Conservation (phyloP, 2,329 filamentous ascomycete species). For the Aaosphaeria arxii region DNA sequence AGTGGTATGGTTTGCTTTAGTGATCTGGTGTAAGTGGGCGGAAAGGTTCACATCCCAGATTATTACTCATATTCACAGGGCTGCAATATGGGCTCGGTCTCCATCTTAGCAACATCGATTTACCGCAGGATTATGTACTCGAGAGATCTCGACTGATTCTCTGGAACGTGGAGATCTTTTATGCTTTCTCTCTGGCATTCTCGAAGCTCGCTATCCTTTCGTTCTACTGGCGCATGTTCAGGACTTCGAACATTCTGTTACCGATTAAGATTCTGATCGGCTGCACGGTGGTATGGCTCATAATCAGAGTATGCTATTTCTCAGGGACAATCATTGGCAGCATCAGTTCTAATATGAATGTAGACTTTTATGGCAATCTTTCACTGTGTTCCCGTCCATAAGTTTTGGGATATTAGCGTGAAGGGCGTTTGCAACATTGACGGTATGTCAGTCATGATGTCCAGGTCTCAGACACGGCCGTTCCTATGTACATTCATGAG, state of each 20-base stretch:
- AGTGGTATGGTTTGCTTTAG: slow-evolving; percentile 3
- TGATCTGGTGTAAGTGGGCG: slow-evolving; percentile 8
- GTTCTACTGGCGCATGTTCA: slow-evolving; percentile 19
- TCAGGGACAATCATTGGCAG: not conserved
- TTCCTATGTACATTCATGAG: too few relatives aligned
- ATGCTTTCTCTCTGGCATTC: slow-evolving; percentile 9
- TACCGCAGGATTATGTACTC: not conserved
- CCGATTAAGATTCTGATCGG: slow-evolving; percentile 7
- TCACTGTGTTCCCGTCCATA: slow-evolving; percentile 32
- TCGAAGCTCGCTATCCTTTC: slow-evolving; percentile 14
- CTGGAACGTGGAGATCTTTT: slow-evolving; percentile 7
- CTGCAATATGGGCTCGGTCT: slow-evolving; percentile 9
- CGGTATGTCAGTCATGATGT: slow-evolving; percentile 20
- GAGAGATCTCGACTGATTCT: slow-evolving; percentile 7
- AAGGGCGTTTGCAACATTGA: slow-evolving; percentile 25
- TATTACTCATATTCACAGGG: slow-evolving; percentile 2
- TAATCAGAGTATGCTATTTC: slow-evolving; percentile 7
- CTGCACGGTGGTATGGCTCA: slow-evolving; percentile 7
- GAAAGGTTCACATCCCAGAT: too few relatives aligned
- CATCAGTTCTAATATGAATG: not conserved
- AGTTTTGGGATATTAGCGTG: slow-evolving; percentile 30
- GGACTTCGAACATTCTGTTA: slow-evolving; percentile 8
- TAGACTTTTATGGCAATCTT: slow-evolving; percentile 31
- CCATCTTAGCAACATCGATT: slow-evolving; percentile 4
- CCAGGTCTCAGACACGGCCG: too few relatives aligned